Evolutionary conservation across 371 early-diverging fungal genomes (phyloP).

Genomic region (Amoeboaphelidium protococcarum): DNA sequence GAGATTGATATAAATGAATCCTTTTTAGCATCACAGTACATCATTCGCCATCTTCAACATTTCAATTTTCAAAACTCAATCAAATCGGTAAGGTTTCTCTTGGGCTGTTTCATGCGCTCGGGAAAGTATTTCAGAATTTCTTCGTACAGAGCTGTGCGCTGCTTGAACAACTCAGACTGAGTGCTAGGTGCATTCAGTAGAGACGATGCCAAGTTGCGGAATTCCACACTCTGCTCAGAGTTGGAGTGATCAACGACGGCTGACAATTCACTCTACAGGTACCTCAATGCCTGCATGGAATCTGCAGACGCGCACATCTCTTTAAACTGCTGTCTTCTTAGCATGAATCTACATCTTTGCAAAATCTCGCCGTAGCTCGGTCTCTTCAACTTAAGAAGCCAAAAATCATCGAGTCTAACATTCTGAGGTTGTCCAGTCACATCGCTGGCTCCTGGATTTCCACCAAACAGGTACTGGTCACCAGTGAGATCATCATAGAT

Average conservation of each 20-base stretch:
- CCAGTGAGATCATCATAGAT: conserved; percentile 32
- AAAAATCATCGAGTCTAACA: conserved; percentile 49
- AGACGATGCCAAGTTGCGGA: conserved; percentile 29
- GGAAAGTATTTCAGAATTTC: conserved; percentile 43
- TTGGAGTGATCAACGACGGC: conserved; percentile 34
- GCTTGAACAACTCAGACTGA: conserved; percentile 9
- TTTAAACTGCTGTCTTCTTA: conserved; percentile 30
- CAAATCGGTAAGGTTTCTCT: conserved; percentile 35
- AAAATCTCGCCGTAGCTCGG: conserved; percentile 6
- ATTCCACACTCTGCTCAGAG: conserved; percentile 27
- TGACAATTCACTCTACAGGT: conserved; percentile 29
- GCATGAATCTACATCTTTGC: neutral
- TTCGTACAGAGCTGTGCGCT: conserved; percentile 37
- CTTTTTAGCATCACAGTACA: too few species aligned
- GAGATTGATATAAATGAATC: too few species aligned
- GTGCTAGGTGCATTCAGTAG: conserved; percentile 4
- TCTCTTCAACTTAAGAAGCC: conserved; percentile 42
- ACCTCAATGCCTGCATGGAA: conserved; percentile 25
- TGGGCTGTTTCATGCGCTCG: conserved; percentile 46
- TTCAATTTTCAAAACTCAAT: too few species aligned
- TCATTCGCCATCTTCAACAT: too few species aligned
- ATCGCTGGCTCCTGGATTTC: conserved; percentile 39
- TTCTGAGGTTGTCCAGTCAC: conserved; percentile 6
- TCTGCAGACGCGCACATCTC: conserved; percentile 22
- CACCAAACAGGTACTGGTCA: conserved; percentile 57